Percentiles rank a stretch among this genome's conserved stretches.
These are phyloP conservation scores for Parachaetomium inaequale DNA, from an alignment of 495 filamentous ascomycete species.

Conservation along the genomic window DNA sequence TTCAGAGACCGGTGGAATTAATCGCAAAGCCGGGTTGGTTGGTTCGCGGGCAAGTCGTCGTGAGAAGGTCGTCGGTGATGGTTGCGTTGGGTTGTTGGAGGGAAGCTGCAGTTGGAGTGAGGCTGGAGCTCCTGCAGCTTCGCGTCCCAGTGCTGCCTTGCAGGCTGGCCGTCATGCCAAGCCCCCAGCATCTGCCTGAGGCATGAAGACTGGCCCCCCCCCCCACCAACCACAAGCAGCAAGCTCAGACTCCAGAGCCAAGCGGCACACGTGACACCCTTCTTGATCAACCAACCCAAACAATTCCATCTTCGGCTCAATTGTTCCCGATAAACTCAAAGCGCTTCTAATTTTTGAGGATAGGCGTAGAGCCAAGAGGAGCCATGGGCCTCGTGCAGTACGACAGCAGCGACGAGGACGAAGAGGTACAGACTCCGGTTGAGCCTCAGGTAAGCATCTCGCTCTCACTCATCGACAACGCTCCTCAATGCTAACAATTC, in stretches of 20 bases:
- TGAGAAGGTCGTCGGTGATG: conserved; percentile 1
- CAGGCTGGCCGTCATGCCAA: conserved; percentile 17
- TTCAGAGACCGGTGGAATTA: conserved; percentile 12
- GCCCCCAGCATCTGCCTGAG: conserved; percentile 14
- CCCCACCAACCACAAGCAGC: no score
- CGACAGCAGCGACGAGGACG: conserved; percentile 76
- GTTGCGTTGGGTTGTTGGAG: conserved; percentile 18
- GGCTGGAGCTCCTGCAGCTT: conserved; percentile 36
- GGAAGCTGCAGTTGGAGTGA: conserved; percentile 21
- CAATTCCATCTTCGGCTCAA: conserved; percentile 2
- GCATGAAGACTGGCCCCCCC: background rate
- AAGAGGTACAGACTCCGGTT: conserved; percentile 35
- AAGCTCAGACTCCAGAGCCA: no score
- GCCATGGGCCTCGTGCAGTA: conserved; percentile 68
- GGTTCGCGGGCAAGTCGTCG: background rate
- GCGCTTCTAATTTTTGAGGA: background rate
- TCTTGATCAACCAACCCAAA: conserved; percentile 19
- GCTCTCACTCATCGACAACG: background rate
- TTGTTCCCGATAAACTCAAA: background rate
- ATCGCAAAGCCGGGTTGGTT: background rate
- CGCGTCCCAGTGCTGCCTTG: conserved; percentile 42
- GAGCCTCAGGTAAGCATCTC: conserved; percentile 7
- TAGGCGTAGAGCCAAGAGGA: background rate
- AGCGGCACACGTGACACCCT: conserved; percentile 33
- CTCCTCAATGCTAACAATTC: conserved; percentile 7